Base-by-base conservation (phyloP, 2,329 filamentous ascomycete genomes). In the Periglandula ipomoeae region DNA sequence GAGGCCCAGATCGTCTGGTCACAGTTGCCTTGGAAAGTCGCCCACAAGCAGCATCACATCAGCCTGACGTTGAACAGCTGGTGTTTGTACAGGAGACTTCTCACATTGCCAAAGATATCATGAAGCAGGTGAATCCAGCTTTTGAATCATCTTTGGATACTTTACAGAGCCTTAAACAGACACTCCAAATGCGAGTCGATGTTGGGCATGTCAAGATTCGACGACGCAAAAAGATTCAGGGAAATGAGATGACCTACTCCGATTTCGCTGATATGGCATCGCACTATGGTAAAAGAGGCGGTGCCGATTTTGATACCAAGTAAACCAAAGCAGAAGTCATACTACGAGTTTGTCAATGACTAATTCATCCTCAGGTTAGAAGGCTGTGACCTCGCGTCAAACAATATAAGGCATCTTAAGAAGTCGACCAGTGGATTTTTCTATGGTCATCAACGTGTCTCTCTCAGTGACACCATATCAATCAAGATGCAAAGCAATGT, bases 161-260 rank as follows among this genome's bases (percentile, higher is more conserved):
- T 0, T 37, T 68, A 5, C 58, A 56, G 45, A 52, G 55, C 10
- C 34, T 62, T 10, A 53, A 52, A 5, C 55, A 59, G 27, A 48
- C 53, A 1, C 50, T 68, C 27, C 57, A 51, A 19, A 62, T 69
- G 58, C 55, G 60, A 2, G 55, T 68, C 45, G 58, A 55, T 41
- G 67, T 67, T 52, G 66, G 65, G 2, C 56, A 54, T 11, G 34
- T 68, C 1, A 54, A 54, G 7, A 51, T 65, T 24, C 51, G 48
- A 3, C 49, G 53, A 20, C 60, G 58, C 42, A 64, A 60, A 42
- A 65, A 54, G 34, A 53, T 53, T 0, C 44, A 54, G 0, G 51
- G 42, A 20, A 55, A 59, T 22, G 48, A 58, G 10, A 53, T 64
- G 34, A 50, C 57, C 1, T 58, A 56, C 22, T 24, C 54, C 9